Conservation (phyloP, 257 asterid species). For the Solanum medicagineum region DNA sequence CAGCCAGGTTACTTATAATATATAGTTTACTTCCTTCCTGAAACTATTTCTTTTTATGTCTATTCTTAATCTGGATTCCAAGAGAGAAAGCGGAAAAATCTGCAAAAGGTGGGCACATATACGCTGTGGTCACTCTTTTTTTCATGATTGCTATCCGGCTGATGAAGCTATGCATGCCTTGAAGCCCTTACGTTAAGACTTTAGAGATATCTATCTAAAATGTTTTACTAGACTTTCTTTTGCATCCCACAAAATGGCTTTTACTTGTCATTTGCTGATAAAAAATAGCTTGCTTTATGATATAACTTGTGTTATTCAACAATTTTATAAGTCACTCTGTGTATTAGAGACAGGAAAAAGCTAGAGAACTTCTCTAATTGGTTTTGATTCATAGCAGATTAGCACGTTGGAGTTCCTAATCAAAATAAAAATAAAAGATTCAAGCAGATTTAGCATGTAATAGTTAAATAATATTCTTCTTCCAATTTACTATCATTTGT, state of each 20-base stretch:
- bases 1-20: conserved; percentile 50
- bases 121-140: not conserved
- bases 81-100: not conserved
- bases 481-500: not conserved
- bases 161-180: not conserved
- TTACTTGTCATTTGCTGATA: not conserved
- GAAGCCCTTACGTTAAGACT: not conserved
- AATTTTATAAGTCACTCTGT: not conserved
- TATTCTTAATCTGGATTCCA: not conserved
- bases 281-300: not conserved
- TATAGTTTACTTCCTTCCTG: not conserved
- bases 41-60: not conserved
- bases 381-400: not conserved
- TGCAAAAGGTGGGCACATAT: not conserved
- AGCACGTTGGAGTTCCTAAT: not conserved
- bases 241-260: not conserved
- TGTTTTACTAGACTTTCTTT: not conserved
- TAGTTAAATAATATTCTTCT: not conserved
- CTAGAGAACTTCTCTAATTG: not conserved
- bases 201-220: not conserved
- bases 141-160: not conserved
- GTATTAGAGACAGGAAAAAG: not conserved
- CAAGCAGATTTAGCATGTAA: not conserved
- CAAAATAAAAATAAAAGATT: too few relatives aligned
- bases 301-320: not conserved